Base-by-base conservation (phyloP, 768 basidiomycete species). In the Calvatia gigantea region DNA sequence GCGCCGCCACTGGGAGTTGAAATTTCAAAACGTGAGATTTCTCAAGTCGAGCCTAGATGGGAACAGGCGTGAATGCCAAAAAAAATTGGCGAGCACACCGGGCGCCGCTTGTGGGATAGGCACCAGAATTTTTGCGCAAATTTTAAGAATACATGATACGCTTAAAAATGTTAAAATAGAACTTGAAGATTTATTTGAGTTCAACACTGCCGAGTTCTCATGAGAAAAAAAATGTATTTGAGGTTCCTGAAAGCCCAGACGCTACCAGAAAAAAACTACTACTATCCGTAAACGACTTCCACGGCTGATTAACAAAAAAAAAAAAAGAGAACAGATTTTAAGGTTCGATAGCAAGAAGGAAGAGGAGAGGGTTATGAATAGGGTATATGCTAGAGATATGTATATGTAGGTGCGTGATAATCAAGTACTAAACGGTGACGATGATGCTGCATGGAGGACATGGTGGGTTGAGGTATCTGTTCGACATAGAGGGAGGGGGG, bases 311-410 rank as follows among this genome's bases (percentile, higher is more conserved):
- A 12, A 12, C 11, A 37, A 32, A 48, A n/a, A 32, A 48, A 31
- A 6, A 48, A 49, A 19, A 35, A 33, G 37, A 3, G 21, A 6
- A 23, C 21, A 49, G 44, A 45, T 32, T 19, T 42, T 41, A 27
- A 43, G 33, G 19, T 31, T 8, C 29, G 32, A 49, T 23, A 37
- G 19, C 37, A 17, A 42, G 21, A 9, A 17, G 28, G 15, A 7
- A 38, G 19, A 41, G 6, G 33, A 23, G 47, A 8, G 48, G n/a
- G n/a, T n/a, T n/a, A 17, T 1, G 33, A 19, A 42, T 56, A 56
- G 45, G 54, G 54, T 56, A 56, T 56, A 56, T 56, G 54, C 46
- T 54, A 54, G 42, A 15, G 32, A 42, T 54, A 46, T 54, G 43
- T 54, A 53, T 53, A 27, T 29, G 50, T 51, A 42, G 21, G 41